Percentiles rank a stretch among this genome's conserved stretches.
Conservation (phyloP, 2,329 filamentous ascomycete genomes). For the Aquanectria penicillioides region DNA sequence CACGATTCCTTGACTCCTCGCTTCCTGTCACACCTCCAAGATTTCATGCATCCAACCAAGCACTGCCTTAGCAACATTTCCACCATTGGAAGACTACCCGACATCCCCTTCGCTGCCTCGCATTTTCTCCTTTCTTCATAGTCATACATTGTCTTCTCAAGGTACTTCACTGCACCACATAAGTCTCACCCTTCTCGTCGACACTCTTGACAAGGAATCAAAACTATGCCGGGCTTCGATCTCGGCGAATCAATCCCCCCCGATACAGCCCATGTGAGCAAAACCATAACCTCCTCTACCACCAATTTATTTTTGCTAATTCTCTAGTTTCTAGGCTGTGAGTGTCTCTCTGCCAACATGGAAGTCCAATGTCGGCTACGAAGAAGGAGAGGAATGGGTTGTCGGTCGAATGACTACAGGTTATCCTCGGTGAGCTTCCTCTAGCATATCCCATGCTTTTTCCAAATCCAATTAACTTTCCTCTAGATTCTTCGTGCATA, state of each 20-base stretch:
- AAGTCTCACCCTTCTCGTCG: background rate
- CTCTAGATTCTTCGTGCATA: conserved; percentile 92
- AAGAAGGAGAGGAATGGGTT: conserved; percentile 93
- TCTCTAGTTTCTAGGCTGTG: conserved; percentile 76
- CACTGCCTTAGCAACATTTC: background rate
- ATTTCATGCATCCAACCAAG: conserved; percentile 13
- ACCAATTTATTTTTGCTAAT: background rate
- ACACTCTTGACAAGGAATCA: too few relatives aligned
- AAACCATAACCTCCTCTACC: background rate
- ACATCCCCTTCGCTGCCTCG: too few relatives aligned
- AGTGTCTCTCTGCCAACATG: conserved; percentile 97
- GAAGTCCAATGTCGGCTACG: conserved; percentile 90
- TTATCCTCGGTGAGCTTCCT: conserved; percentile 76
- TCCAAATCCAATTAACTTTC: conserved; percentile 22
- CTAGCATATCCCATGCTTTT: background rate
- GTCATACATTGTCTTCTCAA: background rate
- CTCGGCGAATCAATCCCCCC: conserved; percentile 79
- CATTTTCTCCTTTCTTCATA: too few relatives aligned
- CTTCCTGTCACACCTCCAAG: conserved; percentile 4
- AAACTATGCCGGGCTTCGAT: conserved; percentile 58
- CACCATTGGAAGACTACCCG: too few relatives aligned
- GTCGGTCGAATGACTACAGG: conserved; percentile 85
- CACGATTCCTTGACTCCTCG: conserved; percentile 12
- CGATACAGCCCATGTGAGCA: conserved; percentile 80
- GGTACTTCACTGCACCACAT: background rate